Evolutionary conservation across 495 filamentous ascomycete species (phyloP), one percentile per base, ranked within the genome.

Genomic region (Entonaema liquescens): DNA sequence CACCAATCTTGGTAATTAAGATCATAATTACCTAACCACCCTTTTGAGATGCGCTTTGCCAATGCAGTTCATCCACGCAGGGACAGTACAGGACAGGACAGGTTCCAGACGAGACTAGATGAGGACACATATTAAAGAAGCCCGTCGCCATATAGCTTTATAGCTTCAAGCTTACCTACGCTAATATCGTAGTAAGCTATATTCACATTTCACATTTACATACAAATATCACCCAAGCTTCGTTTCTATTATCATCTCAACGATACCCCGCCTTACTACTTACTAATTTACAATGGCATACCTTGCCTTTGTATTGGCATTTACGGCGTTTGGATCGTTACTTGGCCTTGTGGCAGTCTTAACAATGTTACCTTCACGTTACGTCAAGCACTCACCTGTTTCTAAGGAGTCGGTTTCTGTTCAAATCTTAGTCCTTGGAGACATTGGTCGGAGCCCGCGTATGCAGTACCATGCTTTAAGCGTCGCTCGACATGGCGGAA

Each of bases 381-480:
- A 78, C 31, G 66, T 70, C 26, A 76, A 70, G 29, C 64, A 71
- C 9, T 70, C 73, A 15, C 67, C 75, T 9, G 76, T 71, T 0
- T 63, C 74, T 9, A 69, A 76, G 11, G 70, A 68, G 26, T 38
- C 62, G 8, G 79, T 84, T 23, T 85, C 86, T 5, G 85, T 92
- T 26, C 93, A 97, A 74, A 87, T 99, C 35, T 85, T 98, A n/a
- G 95, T 99, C 42, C 86, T 99, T n/a, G 95, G 95, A 13, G 95
- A 99, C 75, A 95, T 99, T 79, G 95, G 95, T 25, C 88, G 94
- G 35, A 97, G 93, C 77, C 95, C 95, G 25, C 92, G 95, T 65
- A 99, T 99, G 95, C 95, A 98, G 78, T 98, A 99, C 76, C 95
- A 99, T 87, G 93, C 94, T 21, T 78, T 97, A 66, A 98, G 95